Conservation (phyloP, 2,329 filamentous ascomycete genomes). For the Epichloe sp. region DNA sequence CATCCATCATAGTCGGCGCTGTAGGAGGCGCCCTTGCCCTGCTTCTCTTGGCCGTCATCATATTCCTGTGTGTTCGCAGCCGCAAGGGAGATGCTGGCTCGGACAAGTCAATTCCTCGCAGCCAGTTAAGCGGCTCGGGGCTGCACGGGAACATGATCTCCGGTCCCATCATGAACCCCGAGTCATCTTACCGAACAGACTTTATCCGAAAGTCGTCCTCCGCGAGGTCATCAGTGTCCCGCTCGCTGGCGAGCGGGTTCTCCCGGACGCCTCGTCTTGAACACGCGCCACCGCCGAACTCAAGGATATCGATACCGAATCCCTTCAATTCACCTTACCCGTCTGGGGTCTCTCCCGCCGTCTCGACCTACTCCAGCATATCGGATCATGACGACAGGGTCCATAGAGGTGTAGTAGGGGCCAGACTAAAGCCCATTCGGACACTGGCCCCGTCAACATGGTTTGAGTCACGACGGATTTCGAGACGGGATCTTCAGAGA, state of each 20-base stretch:
- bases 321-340: conserved; percentile 22
- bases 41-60: conserved; percentile 24
- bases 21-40: conserved; percentile 32
- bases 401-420: conserved; percentile 15
- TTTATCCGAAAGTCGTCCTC: conserved; percentile 32
- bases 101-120: conserved; percentile 11
- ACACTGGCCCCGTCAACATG: conserved; percentile 21
- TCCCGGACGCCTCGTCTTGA: background rate
- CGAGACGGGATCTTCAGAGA: conserved; percentile 23
- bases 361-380: conserved; percentile 9
- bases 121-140: conserved; percentile 8
- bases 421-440: conserved; percentile 24
- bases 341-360: conserved; percentile 11
- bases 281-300: background rate
- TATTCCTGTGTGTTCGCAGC: conserved; percentile 27
- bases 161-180: conserved; percentile 36
- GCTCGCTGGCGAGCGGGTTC: background rate
- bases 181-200: conserved; percentile 33
- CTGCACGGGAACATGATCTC: conserved; percentile 37
- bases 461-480: conserved; percentile 12
- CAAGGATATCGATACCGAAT: conserved; percentile 21
- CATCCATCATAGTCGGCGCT: conserved; percentile 33
- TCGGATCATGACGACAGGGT: conserved; percentile 15
- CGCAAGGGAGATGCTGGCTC: conserved; percentile 7
- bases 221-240: conserved; percentile 6